Evolutionary conservation across 805 yeast genomes (phyloP), one percentile per base, ranked within the genome.

Genomic region (Metschnikowia peoriensis): DNA sequence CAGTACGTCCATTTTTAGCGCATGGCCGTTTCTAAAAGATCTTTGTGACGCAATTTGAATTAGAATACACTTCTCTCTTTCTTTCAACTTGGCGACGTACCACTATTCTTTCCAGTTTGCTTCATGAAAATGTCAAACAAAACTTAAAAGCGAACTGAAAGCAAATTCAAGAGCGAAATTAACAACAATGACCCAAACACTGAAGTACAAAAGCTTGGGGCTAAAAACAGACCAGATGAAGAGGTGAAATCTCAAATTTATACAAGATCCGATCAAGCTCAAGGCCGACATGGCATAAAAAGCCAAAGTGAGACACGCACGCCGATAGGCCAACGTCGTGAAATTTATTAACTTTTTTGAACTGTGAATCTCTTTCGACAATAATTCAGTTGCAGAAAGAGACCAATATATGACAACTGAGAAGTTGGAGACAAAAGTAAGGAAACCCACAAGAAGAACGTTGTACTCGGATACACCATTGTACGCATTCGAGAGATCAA

Each of bases 151-250:
- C n/a, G n/a, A 43, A 22, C 47, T 32, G 35, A 43, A 16, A 9
- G 16, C n/a, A 22, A 34, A 32, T n/a, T 49, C 52, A 11, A 45
- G 5, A 9, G 16, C 41, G 22, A 12, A 44, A 49, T 71, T 69
- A 45, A 84, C 72, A 43, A 82, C 71, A 4, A 81, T 50, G 34
- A 79, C 72, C 98, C 98, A 94, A 3, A 85, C 84, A 1, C 83
- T 82, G 58, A 86, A 85, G 66, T 86, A 94, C 37, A 96, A 77
- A 5, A 94, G 67, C 63, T 92, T 93, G 1, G 99, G 99, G 47
- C 96, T 88, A 71, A 94, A 94, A 7, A 94, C 99, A 1, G 98
- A 92, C 99, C 99, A 94, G 9, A 94, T 88, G 66, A 94, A 94
- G 51, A 94, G 74, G 67, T 94, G 99, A 63, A 85, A 88, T 59